Evolutionary conservation across 495 filamentous ascomycete species (phyloP).

Genomic region (Daldinia childiae): DNA sequence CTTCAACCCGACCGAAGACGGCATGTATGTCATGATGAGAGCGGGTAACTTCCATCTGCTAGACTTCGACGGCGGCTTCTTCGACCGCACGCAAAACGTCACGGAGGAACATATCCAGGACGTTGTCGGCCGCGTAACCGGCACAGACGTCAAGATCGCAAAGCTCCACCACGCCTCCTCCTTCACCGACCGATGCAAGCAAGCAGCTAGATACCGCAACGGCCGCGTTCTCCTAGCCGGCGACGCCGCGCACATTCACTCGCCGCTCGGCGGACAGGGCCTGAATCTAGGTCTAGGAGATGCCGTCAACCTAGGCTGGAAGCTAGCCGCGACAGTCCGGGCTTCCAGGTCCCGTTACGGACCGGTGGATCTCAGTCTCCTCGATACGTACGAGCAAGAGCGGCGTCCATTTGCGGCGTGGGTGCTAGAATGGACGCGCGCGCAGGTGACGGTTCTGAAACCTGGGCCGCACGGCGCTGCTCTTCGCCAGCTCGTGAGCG

Average conservation of each 20-base stretch:
- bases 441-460: conserved; percentile 37
- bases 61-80: conserved; percentile 48
- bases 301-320: conserved; percentile 24
- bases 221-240: conserved; percentile 21
- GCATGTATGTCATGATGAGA: conserved; percentile 35
- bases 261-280: conserved; percentile 15
- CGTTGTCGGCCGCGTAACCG: conserved; percentile 42
- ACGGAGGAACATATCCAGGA: conserved; percentile 45
- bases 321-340: conserved; percentile 11
- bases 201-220: conserved; percentile 31
- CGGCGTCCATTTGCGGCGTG: conserved; percentile 38
- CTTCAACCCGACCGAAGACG: conserved; percentile 30
- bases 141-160: conserved; percentile 36
- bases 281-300: conserved; percentile 23
- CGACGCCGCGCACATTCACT: conserved; percentile 29
- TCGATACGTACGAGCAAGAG: conserved; percentile 46
- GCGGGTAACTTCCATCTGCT: conserved; percentile 16
- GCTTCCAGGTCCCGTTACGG: neutral
- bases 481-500: conserved; percentile 29
- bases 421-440: conserved; percentile 49
- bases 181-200: conserved; percentile 48
- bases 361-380: conserved; percentile 25
- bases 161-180: conserved; percentile 40
- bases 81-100: conserved; percentile 38
- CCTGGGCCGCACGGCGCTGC: conserved; percentile 38